A percentile compares a stretch with the other conserved stretches of the same genome.
Conservation (phyloP, 2,329 filamentous ascomycete species). For the Fusarium globosum region DNA sequence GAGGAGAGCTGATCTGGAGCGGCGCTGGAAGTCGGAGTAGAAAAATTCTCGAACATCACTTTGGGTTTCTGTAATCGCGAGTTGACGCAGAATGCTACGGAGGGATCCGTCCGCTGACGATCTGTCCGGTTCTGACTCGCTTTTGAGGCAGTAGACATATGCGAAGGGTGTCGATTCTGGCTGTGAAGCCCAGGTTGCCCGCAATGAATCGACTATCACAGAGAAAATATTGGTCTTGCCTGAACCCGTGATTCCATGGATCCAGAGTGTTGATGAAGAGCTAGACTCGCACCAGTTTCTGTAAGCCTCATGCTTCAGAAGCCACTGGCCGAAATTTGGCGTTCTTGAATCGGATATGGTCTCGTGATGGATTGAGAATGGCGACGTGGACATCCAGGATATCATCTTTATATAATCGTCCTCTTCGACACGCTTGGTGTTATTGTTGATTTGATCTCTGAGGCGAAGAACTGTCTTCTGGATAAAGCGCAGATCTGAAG, state of each 20-base stretch:
- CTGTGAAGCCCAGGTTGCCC: not conserved
- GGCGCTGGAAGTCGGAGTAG: slow-evolving; percentile 2
- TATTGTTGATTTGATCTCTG: not conserved
- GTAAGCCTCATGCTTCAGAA: not conserved
- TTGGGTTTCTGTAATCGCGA: not conserved
- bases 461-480: slow-evolving; percentile 2
- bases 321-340: not conserved
- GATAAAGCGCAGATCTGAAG: not conserved
- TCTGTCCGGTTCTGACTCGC: not conserved
- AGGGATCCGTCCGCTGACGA: not conserved
- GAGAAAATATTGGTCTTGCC: slow-evolving; percentile 6
- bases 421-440: not conserved
- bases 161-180: not conserved
- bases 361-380: not conserved
- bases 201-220: not conserved
- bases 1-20: not conserved
- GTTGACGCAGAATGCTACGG: not conserved
- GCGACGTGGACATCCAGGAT: not conserved
- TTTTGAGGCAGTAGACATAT: not conserved
- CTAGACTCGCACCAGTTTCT: not conserved
- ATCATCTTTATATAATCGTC: not conserved
- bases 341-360: not conserved
- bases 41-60: slow-evolving; percentile 4
- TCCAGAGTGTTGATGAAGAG: not conserved
- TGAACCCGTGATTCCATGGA: not conserved